Evolutionary conservation across 257 asterid genomes (phyloP), one percentile per base, ranked within the genome.

Genomic region (Penstemon newberryi): DNA sequence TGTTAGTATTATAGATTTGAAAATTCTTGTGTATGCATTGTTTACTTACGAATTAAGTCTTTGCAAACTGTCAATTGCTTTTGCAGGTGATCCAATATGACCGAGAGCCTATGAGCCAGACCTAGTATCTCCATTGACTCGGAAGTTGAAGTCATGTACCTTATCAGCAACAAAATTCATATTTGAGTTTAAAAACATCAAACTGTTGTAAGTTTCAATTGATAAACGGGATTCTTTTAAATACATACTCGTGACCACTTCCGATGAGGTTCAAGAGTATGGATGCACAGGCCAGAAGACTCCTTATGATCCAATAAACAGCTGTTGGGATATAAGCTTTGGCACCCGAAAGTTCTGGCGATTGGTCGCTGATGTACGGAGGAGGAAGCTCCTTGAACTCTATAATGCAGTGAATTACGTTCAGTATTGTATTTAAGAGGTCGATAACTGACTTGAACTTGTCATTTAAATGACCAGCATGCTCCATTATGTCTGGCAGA

Each of bases 211-310:
- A 25, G 51, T 41, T 60, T 60, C 18, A 18, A 61, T 61, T 5
- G 1, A 8, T n/a, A 38, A 33, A 58, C 8, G 65, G 11, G 56
- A 42, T 56, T 3, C 25, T 63, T 36, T 25, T 36, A 38, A 37
- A 52, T 59, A 60, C 85, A 7, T 83, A 91, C 97, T 88, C 97
- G 6, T 87, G 93, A 5, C 96, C 91, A 6, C 83, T 73, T 63
- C 95, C 91, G 5, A 80, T 66, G 73, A 87, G 96, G 74, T 80
- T 91, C 72, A 89, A 51, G 56, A 91, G 77, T 9, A 83, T 68
- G 11, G 86, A 41, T 3, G 92, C 68, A 45, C 96, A 87, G 18
- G 87, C 87, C 19, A 89, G 85, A 9, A 87, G 81, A 68, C 91
- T 82, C 43, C 91, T 81, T 11, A 87, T 75, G 70, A 84, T 65